Evolutionary conservation across 371 early-diverging fungal genomes (phyloP), one percentile per base, ranked within the genome.

Genomic region (Apophysomyces elegans): DNA sequence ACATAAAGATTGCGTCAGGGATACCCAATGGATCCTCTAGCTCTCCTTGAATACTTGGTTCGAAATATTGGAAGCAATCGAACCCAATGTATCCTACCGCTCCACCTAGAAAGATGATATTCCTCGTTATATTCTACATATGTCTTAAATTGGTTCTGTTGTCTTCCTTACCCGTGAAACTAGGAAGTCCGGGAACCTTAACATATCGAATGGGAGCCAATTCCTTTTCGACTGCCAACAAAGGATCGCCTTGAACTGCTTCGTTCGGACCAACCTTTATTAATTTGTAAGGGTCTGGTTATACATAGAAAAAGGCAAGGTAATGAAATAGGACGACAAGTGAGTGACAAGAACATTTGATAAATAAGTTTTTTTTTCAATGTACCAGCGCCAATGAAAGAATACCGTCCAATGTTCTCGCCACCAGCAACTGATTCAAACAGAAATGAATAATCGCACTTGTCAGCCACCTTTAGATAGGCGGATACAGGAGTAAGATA

Each of bases 21-120:
- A 99, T 80, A n/a, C 84, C 91, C 12, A 97, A 70, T 8, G 94
- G 89, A 68, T 99, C 97, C 37, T 81, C 75, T 43, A 97, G 70
- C 9, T 91, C 90, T 47, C 89, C 85, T 54, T 85, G 77, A 2
- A 92, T 88, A 46, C 88, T 86, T 4, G 98, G 97, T 78, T 99
- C 99, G 87, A 99, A 99, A 71, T 95, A 93, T 70, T 94, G 90
- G 38, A 95, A 92, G 68, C 98, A 97, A 76, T 99, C 99, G 80
- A 95, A 99, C 16, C 93, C 86, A 59, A 99, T 91, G 76, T 95
- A 99, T 13, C 99, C 99, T 43, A 99, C 91, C 16, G 98, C 99
- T 38, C 99, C 99, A 71, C 98, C 95, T 80, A 64, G 14, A 38
- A 35, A 57, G 36, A 11, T 7, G 7, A 12, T 7, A 56, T 18